Evolutionary conservation across 192 early-diverging fungal species (phyloP).

Genomic region (Entrophospora sp.): DNA sequence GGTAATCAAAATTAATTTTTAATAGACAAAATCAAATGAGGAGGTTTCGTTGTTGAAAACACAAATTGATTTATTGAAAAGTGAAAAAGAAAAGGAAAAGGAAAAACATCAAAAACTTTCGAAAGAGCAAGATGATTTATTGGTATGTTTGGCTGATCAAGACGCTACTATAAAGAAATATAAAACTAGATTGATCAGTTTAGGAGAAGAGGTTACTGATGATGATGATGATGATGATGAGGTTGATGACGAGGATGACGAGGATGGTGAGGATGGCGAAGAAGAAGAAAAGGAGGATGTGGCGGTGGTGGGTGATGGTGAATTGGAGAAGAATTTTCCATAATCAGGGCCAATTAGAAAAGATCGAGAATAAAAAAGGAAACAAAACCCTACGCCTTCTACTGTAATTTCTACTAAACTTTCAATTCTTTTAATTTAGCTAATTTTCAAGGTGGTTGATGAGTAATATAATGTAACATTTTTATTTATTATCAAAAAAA

Average conservation of each 20-base stretch:
- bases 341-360: too few relatives aligned
- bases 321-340: too few relatives aligned
- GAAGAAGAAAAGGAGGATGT: not conserved
- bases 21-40: conserved; percentile 21
- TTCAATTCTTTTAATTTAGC: too few relatives aligned
- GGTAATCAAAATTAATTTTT: not conserved
- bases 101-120: conserved; percentile 31
- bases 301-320: too few relatives aligned
- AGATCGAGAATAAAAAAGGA: too few relatives aligned
- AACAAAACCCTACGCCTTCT: too few relatives aligned
- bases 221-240: conserved; percentile 51
- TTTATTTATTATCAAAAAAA: too few relatives aligned
- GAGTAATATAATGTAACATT: too few relatives aligned
- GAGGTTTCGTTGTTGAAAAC: too few relatives aligned
- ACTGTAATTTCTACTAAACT: too few relatives aligned
- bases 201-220: conserved; percentile 47
- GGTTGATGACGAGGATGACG: conserved; percentile 32
- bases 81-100: conserved; percentile 9
- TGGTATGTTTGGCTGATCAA: conserved; percentile 78
- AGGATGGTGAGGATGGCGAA: conserved; percentile 11
- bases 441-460: too few relatives aligned
- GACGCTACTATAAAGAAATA: conserved; percentile 56
- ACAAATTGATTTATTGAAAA: conserved; percentile 14
- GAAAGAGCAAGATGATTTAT: conserved; percentile 77
- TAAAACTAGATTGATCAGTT: conserved; percentile 39